A percentile compares a stretch with the other conserved stretches of the same genome.
Conservation (phyloP, 768 basidiomycete genomes). For the Xerocomellus dryophilus region DNA sequence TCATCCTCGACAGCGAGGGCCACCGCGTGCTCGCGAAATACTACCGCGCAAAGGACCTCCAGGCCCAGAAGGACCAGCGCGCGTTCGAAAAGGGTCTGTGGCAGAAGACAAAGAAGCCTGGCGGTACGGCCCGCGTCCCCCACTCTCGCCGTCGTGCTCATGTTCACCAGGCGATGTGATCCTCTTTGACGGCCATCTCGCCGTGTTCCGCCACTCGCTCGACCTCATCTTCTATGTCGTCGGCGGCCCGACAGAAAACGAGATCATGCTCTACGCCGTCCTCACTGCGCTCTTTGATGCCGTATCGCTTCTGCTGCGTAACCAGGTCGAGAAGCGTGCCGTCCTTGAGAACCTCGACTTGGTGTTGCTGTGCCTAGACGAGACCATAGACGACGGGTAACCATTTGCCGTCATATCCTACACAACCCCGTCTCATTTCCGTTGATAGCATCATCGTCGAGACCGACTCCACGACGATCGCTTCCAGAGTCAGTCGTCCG, state of each 20-base stretch:
- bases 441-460: constrained; percentile 84
- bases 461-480: constrained; percentile 94
- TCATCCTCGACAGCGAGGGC: constrained; percentile 94
- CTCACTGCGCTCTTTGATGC: constrained; percentile 85
- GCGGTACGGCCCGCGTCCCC: constrained; percentile 54
- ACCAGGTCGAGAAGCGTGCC: constrained; percentile 91
- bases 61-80: constrained; percentile 84
- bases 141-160: neutral
- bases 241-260: constrained; percentile 85
- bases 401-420: constrained; percentile 24
- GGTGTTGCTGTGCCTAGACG: constrained; percentile 89
- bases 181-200: constrained; percentile 84
- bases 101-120: constrained; percentile 93
- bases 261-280: constrained; percentile 90
- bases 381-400: constrained; percentile 97
- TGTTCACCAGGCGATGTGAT: constrained; percentile 79
- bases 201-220: constrained; percentile 89
- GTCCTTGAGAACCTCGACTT: constrained; percentile 94
- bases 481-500: constrained; percentile 88
- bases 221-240: constrained; percentile 96
- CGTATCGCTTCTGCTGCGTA: constrained; percentile 77
- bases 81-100: constrained; percentile 94
- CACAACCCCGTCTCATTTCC: constrained; percentile 9
- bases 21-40: constrained; percentile 95
- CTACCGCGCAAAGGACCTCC: constrained; percentile 70